A percentile compares a stretch with the other conserved stretches of the same genome.
Evolutionary conservation across 306 rosid species (phyloP).

Genomic region (Chamaecrista fasciculata): DNA sequence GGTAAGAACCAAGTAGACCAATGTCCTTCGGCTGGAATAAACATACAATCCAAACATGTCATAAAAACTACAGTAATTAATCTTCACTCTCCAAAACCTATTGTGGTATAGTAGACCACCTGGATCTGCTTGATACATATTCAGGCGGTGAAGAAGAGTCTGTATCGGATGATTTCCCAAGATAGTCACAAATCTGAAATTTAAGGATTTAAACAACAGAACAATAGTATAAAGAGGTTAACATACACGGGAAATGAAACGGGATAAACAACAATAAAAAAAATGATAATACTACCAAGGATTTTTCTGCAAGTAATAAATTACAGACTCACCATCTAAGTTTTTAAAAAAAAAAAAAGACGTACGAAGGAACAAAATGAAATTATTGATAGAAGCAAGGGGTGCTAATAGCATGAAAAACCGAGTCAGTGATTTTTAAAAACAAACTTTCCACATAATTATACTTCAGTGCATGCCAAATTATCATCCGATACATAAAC

Average conservation of each 20-base stretch:
- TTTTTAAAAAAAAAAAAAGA: neutral
- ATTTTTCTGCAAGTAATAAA: neutral
- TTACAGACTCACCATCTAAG: neutral
- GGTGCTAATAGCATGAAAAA: neutral
- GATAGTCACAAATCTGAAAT: slow-evolving; percentile 75
- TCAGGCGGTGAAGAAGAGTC: slow-evolving; percentile 78
- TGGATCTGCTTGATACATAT: slow-evolving; percentile 58
- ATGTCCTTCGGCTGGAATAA: slow-evolving; percentile 85
- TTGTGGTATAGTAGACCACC: slow-evolving; percentile 49
- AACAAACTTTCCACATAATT: neutral
- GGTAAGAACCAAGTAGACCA: slow-evolving; percentile 87
- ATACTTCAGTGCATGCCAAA: neutral
- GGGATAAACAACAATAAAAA: neutral
- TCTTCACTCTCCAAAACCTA: slow-evolving; percentile 32
- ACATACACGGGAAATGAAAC: neutral
- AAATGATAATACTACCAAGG: neutral
- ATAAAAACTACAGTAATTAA: slow-evolving; percentile 30
- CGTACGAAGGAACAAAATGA: neutral
- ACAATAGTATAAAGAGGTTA: neutral
- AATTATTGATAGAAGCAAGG: neutral
- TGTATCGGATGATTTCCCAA: slow-evolving; percentile 74
- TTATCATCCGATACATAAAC: neutral
- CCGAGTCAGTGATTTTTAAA: neutral
- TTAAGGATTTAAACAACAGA: slow-evolving; percentile 21
- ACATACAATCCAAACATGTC: slow-evolving; percentile 29